Evolutionary conservation across 2,329 filamentous ascomycete genomes (phyloP).

Genomic region (Penicillium carneum): DNA sequence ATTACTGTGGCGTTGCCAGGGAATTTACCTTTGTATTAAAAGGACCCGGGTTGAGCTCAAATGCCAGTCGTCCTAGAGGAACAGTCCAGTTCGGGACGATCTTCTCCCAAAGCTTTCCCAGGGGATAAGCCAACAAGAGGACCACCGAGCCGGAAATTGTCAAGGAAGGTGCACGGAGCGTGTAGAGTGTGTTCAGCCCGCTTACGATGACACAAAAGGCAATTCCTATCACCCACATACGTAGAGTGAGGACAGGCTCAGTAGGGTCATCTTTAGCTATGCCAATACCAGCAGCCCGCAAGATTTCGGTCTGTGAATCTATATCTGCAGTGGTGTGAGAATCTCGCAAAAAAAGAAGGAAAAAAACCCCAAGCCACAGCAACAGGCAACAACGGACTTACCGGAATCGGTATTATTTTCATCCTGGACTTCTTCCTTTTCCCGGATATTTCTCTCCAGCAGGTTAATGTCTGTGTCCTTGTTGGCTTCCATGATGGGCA

Average conservation of each 20-base stretch:
- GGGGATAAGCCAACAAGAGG: constrained; percentile 47
- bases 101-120: constrained; percentile 45
- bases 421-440: constrained; percentile 4
- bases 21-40: constrained; percentile 42
- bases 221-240: constrained; percentile 56
- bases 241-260: constrained; percentile 38
- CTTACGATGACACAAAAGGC: constrained; percentile 51
- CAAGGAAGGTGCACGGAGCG: constrained; percentile 44
- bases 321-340: constrained; percentile 10
- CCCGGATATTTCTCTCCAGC: constrained; percentile 1
- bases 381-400: neutral
- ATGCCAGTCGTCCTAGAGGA: constrained; percentile 46
- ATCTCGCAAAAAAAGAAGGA: neutral
- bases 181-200: constrained; percentile 58
- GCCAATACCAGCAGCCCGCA: constrained; percentile 54
- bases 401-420: constrained; percentile 5
- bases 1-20: neutral
- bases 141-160: constrained; percentile 39
- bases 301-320: constrained; percentile 26
- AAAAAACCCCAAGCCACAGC: no score
- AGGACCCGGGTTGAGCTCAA: constrained; percentile 44
- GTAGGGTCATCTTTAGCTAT: constrained; percentile 57
- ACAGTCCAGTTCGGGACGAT: constrained; percentile 32
- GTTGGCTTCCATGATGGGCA: constrained; percentile 10
- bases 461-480: constrained; percentile 7